Evolutionary conservation across 805 yeast species (phyloP), one percentile per base, ranked within the genome.

Genomic region (Myxozyma melibiosi): DNA sequence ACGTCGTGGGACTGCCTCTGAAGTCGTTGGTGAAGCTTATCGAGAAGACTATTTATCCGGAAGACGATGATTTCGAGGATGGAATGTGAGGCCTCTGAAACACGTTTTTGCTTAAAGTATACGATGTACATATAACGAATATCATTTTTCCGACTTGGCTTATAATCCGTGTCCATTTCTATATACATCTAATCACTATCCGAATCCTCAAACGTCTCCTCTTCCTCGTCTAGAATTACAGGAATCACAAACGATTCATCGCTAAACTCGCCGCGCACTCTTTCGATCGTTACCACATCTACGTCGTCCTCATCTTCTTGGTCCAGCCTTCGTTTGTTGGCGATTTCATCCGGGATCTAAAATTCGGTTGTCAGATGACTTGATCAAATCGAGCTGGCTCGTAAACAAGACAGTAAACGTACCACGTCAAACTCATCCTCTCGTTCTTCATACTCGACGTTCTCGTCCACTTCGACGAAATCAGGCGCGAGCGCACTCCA

Each of bases 401-500:
- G n/a, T n/a, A n/a, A n/a, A n/a, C n/a, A n/a, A n/a, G n/a, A n/a
- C n/a, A 22, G 31, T 86, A 9, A 39, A 31, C 63, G 30, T 31
- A 81, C 80, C 24, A 86, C 79, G 69, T 91, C 97, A 71, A 91
- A 91, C 71, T 91, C 98, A 69, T 90, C 96, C 70, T 91, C 98
- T 58, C 80, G 79, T 68, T 91, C 98, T 64, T 84, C 83, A 68
- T 92, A 91, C 56, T 87, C 90, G 8, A 88, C 85, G 67, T 90
- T 92, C 67, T 90, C 96, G 68, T 91, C 97, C 41, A 91, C 85
- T 70, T 91, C 97, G 46, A 87, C 96, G 69, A 92, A 91, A 70
- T 92, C 98, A 0, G 97, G 97, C 0, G 97, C 97, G 65, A 91
- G 75, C 0, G 97, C 96, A 71, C 95, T 86, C 98, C 98, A 91